These are phyloP conservation scores for Wickerhamomyces canadensis DNA, from an alignment of 805 yeast species.

Conservation along the genomic window DNA sequence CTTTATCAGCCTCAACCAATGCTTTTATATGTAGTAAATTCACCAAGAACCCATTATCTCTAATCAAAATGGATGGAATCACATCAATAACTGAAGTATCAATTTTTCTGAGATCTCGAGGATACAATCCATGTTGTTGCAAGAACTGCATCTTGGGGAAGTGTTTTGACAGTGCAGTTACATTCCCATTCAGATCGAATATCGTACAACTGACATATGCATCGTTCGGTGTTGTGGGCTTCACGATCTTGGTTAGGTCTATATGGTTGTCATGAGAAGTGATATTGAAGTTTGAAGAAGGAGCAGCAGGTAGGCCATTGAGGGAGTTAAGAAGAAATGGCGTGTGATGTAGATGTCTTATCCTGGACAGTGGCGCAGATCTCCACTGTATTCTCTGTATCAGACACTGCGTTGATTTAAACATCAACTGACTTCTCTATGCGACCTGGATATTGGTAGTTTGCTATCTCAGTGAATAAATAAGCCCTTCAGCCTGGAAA, in stretches of 20 bases:
- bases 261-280: slow-evolving; percentile 8
- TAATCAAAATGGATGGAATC: slow-evolving; percentile 82
- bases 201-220: slow-evolving; percentile 69
- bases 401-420: not conserved
- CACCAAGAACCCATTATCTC: slow-evolving; percentile 71
- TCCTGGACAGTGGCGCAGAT: not conserved
- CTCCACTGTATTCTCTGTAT: not conserved
- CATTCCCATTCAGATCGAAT: slow-evolving; percentile 68
- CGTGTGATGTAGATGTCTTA: not conserved
- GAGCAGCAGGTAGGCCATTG: slow-evolving; percentile 1
- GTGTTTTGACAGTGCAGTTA: slow-evolving; percentile 70
- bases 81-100: slow-evolving; percentile 72
- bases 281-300: slow-evolving; percentile 7
- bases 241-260: slow-evolving; percentile 17
- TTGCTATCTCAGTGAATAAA: no score
- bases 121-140: slow-evolving; percentile 67
- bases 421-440: not conserved
- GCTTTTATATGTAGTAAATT: slow-evolving; percentile 88
- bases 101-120: slow-evolving; percentile 82
- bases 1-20: slow-evolving; percentile 71
- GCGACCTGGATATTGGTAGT: no score
- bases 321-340: not conserved
- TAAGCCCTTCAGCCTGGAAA: no score
- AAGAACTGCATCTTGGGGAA: slow-evolving; percentile 76
- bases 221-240: slow-evolving; percentile 39